Base-by-base conservation (phyloP, 2,329 filamentous ascomycete species). In the Pseudocercospora fijiensis region DNA sequence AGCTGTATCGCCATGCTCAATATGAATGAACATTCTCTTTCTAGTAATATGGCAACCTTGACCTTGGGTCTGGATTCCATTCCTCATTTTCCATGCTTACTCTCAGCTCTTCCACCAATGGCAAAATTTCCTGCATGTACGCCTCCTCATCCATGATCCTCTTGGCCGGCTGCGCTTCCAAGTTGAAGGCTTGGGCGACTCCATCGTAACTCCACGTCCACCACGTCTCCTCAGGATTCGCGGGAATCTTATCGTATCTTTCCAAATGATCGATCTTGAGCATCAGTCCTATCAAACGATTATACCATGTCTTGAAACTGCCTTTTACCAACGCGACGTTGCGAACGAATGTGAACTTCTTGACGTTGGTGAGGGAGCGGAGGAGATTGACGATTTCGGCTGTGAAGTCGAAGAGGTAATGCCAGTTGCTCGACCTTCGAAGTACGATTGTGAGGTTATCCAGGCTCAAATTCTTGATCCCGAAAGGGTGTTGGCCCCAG, bases 251-350 rank as follows among this genome's bases (percentile, higher is more conserved):
- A 57, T 77, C 75, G 63, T 78, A 80, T 45, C 78, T 69, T 57
- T 78, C 72, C 13, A 72, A 71, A 64, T 79, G 78, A 65, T 81
- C 79, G 24, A 75, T 71, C 58, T 79, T 78, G 64, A 80, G 63
- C 4, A 80, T 72, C 18, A 76, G 65, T 0, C 76, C 76, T n/a
- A 79, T 62, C 0, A 81, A 67, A 0, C 73, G 68, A 53, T 77
- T 76, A 51, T 72, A 77, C 77, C 77, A 78, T 9, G 72, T 74
- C 51, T 74, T 73, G 59, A 79, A 76, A 45, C 68, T 70, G 1
- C 75, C 74, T 58, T 77, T 77, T 43, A 78, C 72, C n/a, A 67
- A 67, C 1, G 76, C 75, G 0, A 63, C 63, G 61, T 77, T 76
- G 13, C 71, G 66, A 2, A 80, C 65, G 45, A 80, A 76, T 4